Percentiles rank a stretch among this genome's conserved stretches.
Evolutionary conservation across 2,329 filamentous ascomycete genomes (phyloP).

Genomic region (Erysiphe pisi): DNA sequence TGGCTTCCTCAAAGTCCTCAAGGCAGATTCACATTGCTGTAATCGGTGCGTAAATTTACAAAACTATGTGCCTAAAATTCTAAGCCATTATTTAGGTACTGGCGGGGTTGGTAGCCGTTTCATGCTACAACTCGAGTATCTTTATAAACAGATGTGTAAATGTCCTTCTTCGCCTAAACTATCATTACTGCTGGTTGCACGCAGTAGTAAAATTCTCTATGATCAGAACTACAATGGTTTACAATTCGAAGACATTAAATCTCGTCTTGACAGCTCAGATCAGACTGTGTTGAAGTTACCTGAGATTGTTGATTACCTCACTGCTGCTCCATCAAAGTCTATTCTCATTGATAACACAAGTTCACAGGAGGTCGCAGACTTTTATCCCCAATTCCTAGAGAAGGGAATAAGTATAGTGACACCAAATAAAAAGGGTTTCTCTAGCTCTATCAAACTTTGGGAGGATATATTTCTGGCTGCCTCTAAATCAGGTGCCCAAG

Average conservation of each 20-base stretch:
- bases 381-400: slow-evolving; percentile 70
- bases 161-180: slow-evolving; percentile 36
- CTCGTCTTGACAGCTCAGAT: slow-evolving; percentile 52
- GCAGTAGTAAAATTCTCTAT: slow-evolving; percentile 72
- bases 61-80: background rate
- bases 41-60: slow-evolving; percentile 38
- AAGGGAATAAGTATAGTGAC: slow-evolving; percentile 85
- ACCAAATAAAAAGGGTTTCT: slow-evolving; percentile 98
- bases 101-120: slow-evolving; percentile 91
- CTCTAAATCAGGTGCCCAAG: slow-evolving; percentile 58
- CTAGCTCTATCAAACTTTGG: slow-evolving; percentile 69
- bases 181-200: slow-evolving; percentile 78
- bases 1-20: background rate
- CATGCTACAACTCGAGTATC: slow-evolving; percentile 63
- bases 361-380: slow-evolving; percentile 70
- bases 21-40: slow-evolving; percentile 39
- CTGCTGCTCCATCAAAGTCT: slow-evolving; percentile 62
- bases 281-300: slow-evolving; percentile 47
- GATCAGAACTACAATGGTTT: slow-evolving; percentile 61
- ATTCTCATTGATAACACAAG: slow-evolving; percentile 94
- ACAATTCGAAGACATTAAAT: slow-evolving; percentile 48
- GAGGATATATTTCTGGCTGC: slow-evolving; percentile 72
- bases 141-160: slow-evolving; percentile 55
- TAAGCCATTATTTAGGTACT: slow-evolving; percentile 50
- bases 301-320: slow-evolving; percentile 62